A percentile compares a stretch with the other conserved stretches of the same genome.
phyloP scores from a whole-genome alignment of 805 yeast genomes.

The Kodamaea jinghongensis region DNA sequence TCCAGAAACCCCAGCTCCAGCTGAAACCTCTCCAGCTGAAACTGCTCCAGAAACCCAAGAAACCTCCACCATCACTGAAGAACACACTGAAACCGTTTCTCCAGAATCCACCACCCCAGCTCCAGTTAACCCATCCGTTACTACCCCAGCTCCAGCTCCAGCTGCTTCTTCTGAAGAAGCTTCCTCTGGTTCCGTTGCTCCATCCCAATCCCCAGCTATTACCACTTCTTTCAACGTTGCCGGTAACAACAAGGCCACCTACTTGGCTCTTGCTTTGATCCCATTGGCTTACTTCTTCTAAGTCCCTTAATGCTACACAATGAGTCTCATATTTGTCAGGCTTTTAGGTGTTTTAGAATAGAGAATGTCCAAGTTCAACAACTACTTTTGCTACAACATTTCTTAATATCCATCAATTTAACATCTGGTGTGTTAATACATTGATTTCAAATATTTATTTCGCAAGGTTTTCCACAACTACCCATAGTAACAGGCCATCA shows the following conservation, averaged over 20 bases:
- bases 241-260: slow-evolving; percentile 15
- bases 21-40: too few species aligned
- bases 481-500: too few species aligned
- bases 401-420: too few species aligned
- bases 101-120: background rate
- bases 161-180: background rate
- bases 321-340: too few species aligned
- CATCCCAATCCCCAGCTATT: slow-evolving; percentile 11
- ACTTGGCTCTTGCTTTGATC: slow-evolving; percentile 18
- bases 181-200: slow-evolving; percentile 12
- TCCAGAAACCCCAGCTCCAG: background rate
- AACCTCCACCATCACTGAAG: too few species aligned
- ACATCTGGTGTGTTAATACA: too few species aligned
- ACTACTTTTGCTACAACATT: too few species aligned
- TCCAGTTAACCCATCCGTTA: background rate
- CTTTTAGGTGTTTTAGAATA: too few species aligned
- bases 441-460: too few species aligned
- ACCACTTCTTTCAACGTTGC: slow-evolving; percentile 15
- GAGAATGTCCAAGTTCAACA: too few species aligned
- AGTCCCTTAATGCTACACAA: background rate
- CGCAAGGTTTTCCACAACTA: too few species aligned
- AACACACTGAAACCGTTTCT: background rate
- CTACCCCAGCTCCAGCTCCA: slow-evolving; percentile 1
- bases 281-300: slow-evolving; percentile 25
- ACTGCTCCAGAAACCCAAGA: too few species aligned